Base-by-base conservation (phyloP, 2,329 filamentous ascomycete species). In the Exophiala spinifera region DNA sequence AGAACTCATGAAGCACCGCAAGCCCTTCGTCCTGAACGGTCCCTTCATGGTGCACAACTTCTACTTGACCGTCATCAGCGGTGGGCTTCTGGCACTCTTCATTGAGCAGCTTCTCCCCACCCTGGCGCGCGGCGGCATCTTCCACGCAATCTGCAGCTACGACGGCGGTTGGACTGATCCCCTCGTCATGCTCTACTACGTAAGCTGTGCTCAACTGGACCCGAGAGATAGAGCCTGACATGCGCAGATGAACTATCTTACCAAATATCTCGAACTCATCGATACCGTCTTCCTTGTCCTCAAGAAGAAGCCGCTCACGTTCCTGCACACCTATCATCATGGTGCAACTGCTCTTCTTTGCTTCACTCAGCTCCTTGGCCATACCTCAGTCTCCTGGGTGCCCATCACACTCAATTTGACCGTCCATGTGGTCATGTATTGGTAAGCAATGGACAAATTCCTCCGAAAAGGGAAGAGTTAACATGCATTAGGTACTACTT, bases 361-460 rank as follows among this genome's bases (percentile, higher is more conserved):
- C 87, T 97, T 95, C 81, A 96, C 91, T 53, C 92, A 97, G 79
- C 84, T 97, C 63, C 87, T 96, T 68, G 92, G 92, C 64, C 84
- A 89, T 69, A 97, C 92, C 43, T 83, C 92, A 40, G 92, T 97
- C 53, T 95, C 91, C 57, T 97, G 92, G 92, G 89, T 96, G 52
- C 86, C 87, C 60, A 97, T 97, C 71, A 87, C 84, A 50, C 84
- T 97, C 66, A 97, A 97, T 82, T 77, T 97, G 69, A 84, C 84
- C 61, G 92, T 97, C 51, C 92, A 97, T 77, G 92, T 97, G 55
- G 88, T 96, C 71, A 97, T 97, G 92, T 97, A 97, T 86, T 97
- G 91, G 92, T 96, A 96, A 51, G 60, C 33, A 15, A 14, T 23
- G 13, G 3, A 10, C 28, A 23, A n/a, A n/a, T 4, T 2, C n/a